Conservation (phyloP, 2,329 filamentous ascomycete species). For the Sarocladium brachiariae region DNA sequence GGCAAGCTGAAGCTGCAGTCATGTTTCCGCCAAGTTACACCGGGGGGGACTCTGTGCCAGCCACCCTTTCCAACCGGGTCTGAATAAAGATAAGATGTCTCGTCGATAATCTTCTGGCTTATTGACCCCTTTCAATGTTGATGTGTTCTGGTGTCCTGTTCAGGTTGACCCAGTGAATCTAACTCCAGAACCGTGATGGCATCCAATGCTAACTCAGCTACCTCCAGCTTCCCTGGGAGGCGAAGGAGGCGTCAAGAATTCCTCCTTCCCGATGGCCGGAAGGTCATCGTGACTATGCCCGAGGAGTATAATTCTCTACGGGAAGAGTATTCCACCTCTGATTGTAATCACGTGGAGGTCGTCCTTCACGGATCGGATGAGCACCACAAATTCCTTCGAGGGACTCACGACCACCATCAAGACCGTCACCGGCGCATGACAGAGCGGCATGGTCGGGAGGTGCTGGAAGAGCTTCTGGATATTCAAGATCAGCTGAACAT, state of each 20-base stretch:
- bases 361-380: slow-evolving; percentile 50
- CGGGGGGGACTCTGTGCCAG: neutral
- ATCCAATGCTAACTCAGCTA: neutral
- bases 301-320: slow-evolving; percentile 45
- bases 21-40: slow-evolving; percentile 1
- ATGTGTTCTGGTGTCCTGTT: too few species aligned
- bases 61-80: too few species aligned
- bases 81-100: too few species aligned
- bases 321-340: slow-evolving; percentile 30
- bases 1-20: slow-evolving; percentile 5
- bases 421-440: slow-evolving; percentile 20
- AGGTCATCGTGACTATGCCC: slow-evolving; percentile 50
- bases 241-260: slow-evolving; percentile 43
- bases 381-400: slow-evolving; percentile 37
- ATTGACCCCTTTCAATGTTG: too few species aligned
- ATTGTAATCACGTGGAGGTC: slow-evolving; percentile 41
- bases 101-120: too few species aligned
- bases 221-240: slow-evolving; percentile 15
- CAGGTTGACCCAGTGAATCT: neutral
- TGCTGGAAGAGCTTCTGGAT: slow-evolving; percentile 46
- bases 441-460: slow-evolving; percentile 40
- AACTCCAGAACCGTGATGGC: too few species aligned
- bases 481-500: slow-evolving; percentile 45
- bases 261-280: slow-evolving; percentile 46
- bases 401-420: slow-evolving; percentile 48